phyloP scores from a whole-genome alignment of 768 basidiomycete species.

The Auriscalpium microsporum region DNA sequence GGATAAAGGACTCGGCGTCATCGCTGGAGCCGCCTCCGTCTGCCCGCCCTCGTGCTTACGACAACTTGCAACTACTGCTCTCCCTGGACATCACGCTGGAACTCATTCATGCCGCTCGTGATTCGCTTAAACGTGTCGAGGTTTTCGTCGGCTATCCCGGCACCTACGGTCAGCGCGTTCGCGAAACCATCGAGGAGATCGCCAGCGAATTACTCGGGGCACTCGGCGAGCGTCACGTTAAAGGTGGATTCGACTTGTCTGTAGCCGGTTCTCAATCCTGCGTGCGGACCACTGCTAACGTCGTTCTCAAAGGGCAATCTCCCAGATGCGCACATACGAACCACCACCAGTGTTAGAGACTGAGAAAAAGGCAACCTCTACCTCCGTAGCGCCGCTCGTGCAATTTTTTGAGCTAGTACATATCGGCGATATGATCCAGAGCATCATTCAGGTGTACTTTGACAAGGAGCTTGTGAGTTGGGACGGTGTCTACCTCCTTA shows the following conservation, averaged over 20 bases:
- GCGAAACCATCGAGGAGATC: slow-evolving; percentile 89
- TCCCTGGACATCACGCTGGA: slow-evolving; percentile 88
- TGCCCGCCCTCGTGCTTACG: slow-evolving; percentile 17
- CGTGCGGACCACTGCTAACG: slow-evolving; percentile 3
- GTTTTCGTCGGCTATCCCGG: slow-evolving; percentile 86
- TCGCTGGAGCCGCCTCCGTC: slow-evolving; percentile 15
- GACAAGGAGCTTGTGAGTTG: slow-evolving; percentile 85
- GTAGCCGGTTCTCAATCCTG: background rate
- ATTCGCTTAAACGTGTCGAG: slow-evolving; percentile 86
- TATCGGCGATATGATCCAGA: slow-evolving; percentile 94
- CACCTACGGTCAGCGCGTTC: slow-evolving; percentile 75
- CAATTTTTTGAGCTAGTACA: slow-evolving; percentile 98
- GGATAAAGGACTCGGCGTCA: slow-evolving; percentile 12
- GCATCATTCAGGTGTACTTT: slow-evolving; percentile 96
- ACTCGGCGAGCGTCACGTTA: slow-evolving; percentile 70
- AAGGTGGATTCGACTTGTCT: slow-evolving; percentile 61
- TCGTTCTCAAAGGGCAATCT: slow-evolving; percentile 54
- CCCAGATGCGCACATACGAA: slow-evolving; percentile 84
- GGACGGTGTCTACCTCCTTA: background rate
- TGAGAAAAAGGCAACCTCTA: slow-evolving; percentile 32
- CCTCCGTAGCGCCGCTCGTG: slow-evolving; percentile 73
- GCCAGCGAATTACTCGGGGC: slow-evolving; percentile 80
- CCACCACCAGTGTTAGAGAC: slow-evolving; percentile 76
- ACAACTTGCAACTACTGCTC: slow-evolving; percentile 76
- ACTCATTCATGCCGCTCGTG: slow-evolving; percentile 88